phyloP scores from a whole-genome alignment of 495 filamentous ascomycete genomes.

The Trichoderma gamsii region DNA sequence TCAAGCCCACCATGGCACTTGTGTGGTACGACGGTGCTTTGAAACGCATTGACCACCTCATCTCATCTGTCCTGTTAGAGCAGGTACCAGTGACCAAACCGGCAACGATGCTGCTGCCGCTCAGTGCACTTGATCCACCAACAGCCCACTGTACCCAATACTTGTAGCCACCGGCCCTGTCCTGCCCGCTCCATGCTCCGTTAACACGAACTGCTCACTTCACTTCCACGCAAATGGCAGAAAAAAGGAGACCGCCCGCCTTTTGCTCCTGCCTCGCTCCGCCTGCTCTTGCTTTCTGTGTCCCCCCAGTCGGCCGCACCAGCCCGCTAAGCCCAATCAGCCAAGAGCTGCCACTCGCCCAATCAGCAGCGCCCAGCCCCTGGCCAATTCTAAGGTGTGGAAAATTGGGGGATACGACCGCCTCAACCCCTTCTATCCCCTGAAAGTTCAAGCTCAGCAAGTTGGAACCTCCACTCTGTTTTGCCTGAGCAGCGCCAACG shows the following conservation, averaged over 20 bases:
- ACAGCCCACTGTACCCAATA: background rate
- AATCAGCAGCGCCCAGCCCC: background rate
- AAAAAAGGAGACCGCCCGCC: conserved; percentile 5
- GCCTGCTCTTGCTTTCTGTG: background rate
- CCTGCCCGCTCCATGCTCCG: background rate
- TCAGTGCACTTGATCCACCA: background rate
- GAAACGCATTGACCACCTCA: conserved; percentile 3
- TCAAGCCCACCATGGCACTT: background rate
- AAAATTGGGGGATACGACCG: conserved; percentile 14
- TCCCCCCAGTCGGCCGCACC: background rate
- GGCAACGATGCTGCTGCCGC: background rate
- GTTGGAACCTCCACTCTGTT: conserved; percentile 8
- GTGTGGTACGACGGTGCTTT: background rate
- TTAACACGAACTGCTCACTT: background rate
- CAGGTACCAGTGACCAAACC: background rate
- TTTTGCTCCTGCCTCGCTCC: background rate
- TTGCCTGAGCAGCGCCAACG: background rate
- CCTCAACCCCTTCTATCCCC: conserved; percentile 12
- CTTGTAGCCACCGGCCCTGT: background rate
- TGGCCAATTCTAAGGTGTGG: background rate
- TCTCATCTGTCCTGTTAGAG: background rate
- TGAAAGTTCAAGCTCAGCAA: conserved; percentile 5
- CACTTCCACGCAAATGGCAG: background rate
- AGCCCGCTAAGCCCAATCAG: conserved; percentile 7
- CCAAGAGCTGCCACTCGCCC: background rate